Percentiles rank a stretch among this genome's conserved stretches.
Evolutionary conservation across 805 yeast species (phyloP).

Genomic region (Kodamaea fukazawae): DNA sequence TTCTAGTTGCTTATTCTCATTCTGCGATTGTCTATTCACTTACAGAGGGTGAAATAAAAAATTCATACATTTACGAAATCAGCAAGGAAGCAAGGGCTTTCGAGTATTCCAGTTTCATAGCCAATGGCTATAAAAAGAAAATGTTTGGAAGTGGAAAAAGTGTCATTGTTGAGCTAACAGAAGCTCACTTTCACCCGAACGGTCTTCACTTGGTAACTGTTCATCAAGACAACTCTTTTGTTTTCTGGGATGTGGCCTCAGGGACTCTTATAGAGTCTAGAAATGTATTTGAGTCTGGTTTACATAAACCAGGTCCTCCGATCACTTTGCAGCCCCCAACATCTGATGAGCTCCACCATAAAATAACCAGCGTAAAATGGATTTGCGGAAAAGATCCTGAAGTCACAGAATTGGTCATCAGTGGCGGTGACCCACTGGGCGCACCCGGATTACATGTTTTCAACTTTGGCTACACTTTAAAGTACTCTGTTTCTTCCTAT

Average conservation of each 20-base stretch:
- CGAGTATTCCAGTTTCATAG: constrained; percentile 25
- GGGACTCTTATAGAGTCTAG: constrained; percentile 77
- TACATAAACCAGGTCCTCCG: constrained; percentile 51
- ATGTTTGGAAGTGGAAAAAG: constrained; percentile 37
- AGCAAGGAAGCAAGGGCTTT: constrained; percentile 69
- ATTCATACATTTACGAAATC: constrained; percentile 57
- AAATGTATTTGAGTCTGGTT: constrained; percentile 59
- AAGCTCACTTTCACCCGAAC: constrained; percentile 87
- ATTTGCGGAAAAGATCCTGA: constrained; percentile 78
- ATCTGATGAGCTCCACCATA: constrained; percentile 24
- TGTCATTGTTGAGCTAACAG: constrained; percentile 30
- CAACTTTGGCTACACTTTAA: constrained; percentile 78
- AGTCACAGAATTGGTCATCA: constrained; percentile 65
- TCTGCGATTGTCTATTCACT: constrained; percentile 70
- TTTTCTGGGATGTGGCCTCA: constrained; percentile 87
- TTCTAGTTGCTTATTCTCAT: constrained; percentile 70
- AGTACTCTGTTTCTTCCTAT: constrained; percentile 77
- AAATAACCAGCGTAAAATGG: constrained; percentile 66
- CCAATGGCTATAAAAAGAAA: constrained; percentile 41
- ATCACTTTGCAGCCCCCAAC: constrained; percentile 13
- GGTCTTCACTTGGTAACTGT: constrained; percentile 80
- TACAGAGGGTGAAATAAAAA: constrained; percentile 55
- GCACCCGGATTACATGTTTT: constrained; percentile 44
- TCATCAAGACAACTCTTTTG: constrained; percentile 80
- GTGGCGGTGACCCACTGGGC: constrained; percentile 57